Base-by-base conservation (phyloP, 1,139 yeast genomes). In the Blastobotrys petasosporus region DNA sequence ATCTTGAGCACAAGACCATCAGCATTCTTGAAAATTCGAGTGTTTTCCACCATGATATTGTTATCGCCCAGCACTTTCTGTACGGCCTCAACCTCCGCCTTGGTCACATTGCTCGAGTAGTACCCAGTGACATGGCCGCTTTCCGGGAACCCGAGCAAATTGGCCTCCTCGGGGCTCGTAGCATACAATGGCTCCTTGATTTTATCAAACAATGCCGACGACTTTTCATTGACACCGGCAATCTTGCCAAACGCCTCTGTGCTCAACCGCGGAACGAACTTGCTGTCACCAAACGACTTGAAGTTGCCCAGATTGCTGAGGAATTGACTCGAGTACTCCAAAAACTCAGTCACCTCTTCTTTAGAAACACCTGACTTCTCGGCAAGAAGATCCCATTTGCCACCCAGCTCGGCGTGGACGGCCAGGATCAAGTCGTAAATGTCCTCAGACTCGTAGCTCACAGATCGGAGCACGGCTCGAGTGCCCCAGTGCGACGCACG, bases 241-340 rank as follows among this genome's bases (percentile, higher is more conserved):
- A 80, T 63, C 16, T 67, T 55, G 49, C 69, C 75, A 55, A 86
- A 81, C 3, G 73, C 71, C 1, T 66, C 75, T 35, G 55, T 58
- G 0, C 71, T 44, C 36, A 85, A 59, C 40, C 77, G 69, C 33
- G 96, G 96, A 54, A 87, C 73, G 61, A 86, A 86, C 66, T 87
- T 87, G 54, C 77, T 78, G 66, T 87, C 95, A 52, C 96, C 96
- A 66, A 87, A 87, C 0, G 94, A 82, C 67, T 85, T 86, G 72
- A 79, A 87, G 64, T 87, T 87, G 52, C 96, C 96, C 61, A 83
- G 72, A 64, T 87, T 87, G 43, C 82, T 73, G 58, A 87, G 70
- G 60, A 87, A 82, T 65, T 85, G 95, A 29, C 90, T 77, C 7
- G 87, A 80, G 58, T 85, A 87, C 61, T 85, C 94, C 62, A 86